These are phyloP conservation scores for Aspergillus udagawae DNA, from an alignment of 2,329 filamentous ascomycete species.

Conservation along the genomic window DNA sequence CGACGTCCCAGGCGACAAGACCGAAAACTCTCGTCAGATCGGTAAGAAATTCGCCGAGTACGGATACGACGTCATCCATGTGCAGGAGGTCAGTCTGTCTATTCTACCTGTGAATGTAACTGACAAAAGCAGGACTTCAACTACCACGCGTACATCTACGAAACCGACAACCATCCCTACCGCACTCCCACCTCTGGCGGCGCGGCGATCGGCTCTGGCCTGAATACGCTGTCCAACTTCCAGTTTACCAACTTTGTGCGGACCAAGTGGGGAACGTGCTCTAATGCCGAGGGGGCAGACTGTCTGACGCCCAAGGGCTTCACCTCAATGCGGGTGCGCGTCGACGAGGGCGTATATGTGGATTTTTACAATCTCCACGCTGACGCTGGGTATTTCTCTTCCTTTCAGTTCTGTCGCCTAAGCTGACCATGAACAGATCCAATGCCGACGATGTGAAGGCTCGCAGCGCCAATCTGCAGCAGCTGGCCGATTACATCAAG, in stretches of 20 bases:
- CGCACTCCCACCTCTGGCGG: conserved; percentile 64
- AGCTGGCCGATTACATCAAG: conserved; percentile 57
- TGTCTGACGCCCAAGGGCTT: conserved; percentile 68
- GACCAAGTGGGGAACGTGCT: conserved; percentile 53
- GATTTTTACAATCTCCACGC: conserved; percentile 66
- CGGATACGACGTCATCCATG: conserved; percentile 59
- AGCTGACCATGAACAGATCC: conserved; percentile 24
- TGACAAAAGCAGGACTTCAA: conserved; percentile 54
- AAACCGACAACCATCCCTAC: conserved; percentile 47
- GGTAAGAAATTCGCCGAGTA: conserved; percentile 55
- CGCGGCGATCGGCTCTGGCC: conserved; percentile 58
- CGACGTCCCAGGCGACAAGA: conserved; percentile 60
- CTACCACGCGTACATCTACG: conserved; percentile 62
- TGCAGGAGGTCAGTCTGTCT: conserved; percentile 53
- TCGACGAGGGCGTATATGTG: conserved; percentile 53
- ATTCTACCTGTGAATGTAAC: not conserved
- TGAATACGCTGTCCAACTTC: conserved; percentile 61
- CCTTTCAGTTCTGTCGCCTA: not conserved
- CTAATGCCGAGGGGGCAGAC: conserved; percentile 52
- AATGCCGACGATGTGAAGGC: conserved; percentile 51
- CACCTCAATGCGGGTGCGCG: conserved; percentile 58
- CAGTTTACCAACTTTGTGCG: conserved; percentile 55
- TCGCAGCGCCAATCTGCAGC: conserved; percentile 56
- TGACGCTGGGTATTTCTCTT: conserved; percentile 52
- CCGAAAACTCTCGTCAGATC: conserved; percentile 53